Evolutionary conservation across 1,284 basidiomycete genomes (phyloP).

Genomic region (Bothia castanella): DNA sequence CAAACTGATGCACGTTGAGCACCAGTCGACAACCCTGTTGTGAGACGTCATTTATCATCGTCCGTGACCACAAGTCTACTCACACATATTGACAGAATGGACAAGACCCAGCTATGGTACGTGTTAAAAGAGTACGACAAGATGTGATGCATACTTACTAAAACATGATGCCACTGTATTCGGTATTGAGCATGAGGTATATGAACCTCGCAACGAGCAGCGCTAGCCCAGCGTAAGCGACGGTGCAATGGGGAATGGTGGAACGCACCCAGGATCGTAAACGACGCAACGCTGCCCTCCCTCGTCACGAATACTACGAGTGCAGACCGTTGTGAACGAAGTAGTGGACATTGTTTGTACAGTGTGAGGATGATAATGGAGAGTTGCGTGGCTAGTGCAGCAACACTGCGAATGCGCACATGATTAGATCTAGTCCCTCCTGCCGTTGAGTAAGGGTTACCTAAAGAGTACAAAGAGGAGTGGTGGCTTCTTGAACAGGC

Average conservation of each 20-base stretch:
- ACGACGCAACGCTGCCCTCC: constrained; percentile 2
- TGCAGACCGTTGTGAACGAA: neutral
- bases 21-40: constrained; percentile 10
- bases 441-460: neutral
- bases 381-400: constrained; percentile 4
- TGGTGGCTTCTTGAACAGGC: constrained; percentile 9
- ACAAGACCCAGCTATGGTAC: constrained; percentile 12
- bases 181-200: constrained; percentile 7
- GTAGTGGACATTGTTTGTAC: constrained; percentile 1
- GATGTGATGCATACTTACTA: constrained; percentile 7
- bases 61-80: neutral
- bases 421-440: neutral
- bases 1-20: constrained; percentile 8
- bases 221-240: neutral
- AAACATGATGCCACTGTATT: constrained; percentile 12
- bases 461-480: constrained; percentile 7
- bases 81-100: constrained; percentile 10
- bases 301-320: constrained; percentile 4
- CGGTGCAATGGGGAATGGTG: neutral
- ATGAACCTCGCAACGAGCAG: constrained; percentile 2
- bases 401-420: neutral
- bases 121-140: neutral
- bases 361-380: constrained; percentile 6
- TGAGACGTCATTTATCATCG: neutral
- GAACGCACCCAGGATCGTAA: constrained; percentile 9